Base-by-base conservation (phyloP, 108 stramenopile genomes). In the Halocafeteria seosinensis region DNA sequence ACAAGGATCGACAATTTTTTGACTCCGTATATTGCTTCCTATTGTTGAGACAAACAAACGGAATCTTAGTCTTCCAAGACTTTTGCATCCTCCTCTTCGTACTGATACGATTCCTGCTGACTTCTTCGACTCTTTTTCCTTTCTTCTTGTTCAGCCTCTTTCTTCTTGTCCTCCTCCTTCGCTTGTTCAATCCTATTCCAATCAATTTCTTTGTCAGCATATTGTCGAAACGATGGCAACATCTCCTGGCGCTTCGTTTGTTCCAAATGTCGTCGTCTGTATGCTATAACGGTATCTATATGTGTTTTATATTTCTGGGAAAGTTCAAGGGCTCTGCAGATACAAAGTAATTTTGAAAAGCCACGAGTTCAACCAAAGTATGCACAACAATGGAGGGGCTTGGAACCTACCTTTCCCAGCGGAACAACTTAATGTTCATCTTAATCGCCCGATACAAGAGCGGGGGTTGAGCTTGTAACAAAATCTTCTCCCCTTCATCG, bases 381-480 rank as follows among this genome's bases (percentile, higher is more conserved):
- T n/a, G n/a, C n/a, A n/a, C n/a, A n/a, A n/a, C n/a, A n/a, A n/a
- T n/a, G n/a, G n/a, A n/a, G n/a, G n/a, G n/a, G n/a, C n/a, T n/a
- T n/a, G n/a, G n/a, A n/a, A n/a, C n/a, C n/a, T n/a, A n/a, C n/a
- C n/a, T 17, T n/a, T 47, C 55, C 78, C 78, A 82, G 13, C 76
- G 69, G 71, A 66, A 76, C 26, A 72, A 55, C 32, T 76, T 50
- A 12, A 78, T 51, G 63, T 81, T 80, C 38, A 81, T 64, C 69
- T 81, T 83, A 64, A 83, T 76, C 37, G 80, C 78, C 42, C 78
- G 76, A 68, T 81, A 78, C 33, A 79, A 12, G 6, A 78, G 76
- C 29, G 80, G 80, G 6, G 82, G 82, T 2, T 37, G 62, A 1
- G 78, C 76, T 62, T 83, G 80, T 32, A 83, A 62, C 9, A 83